Evolutionary conservation across 2,329 filamentous ascomycete species (phyloP).

Genomic region (Fusarium hainanense): DNA sequence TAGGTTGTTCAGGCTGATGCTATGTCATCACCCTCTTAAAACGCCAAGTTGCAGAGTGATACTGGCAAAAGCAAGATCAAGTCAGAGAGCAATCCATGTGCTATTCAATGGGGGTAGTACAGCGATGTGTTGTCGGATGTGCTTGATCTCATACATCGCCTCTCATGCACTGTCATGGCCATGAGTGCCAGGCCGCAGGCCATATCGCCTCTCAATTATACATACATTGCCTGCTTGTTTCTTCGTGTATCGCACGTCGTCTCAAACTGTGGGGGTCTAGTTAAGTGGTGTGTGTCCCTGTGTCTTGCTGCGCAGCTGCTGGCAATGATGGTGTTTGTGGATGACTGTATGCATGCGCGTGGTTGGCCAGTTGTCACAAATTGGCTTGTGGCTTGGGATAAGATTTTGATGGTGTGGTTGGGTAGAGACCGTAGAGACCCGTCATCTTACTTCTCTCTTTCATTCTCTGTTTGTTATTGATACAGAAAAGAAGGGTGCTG

Average conservation of each 20-base stretch:
- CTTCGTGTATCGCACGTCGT: slow-evolving; percentile 24
- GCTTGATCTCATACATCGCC: slow-evolving; percentile 28
- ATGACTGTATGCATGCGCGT: slow-evolving; percentile 21
- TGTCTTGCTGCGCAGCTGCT: slow-evolving; percentile 7
- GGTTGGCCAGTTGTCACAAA: slow-evolving; percentile 35
- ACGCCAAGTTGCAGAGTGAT: not conserved
- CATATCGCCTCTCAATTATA: slow-evolving; percentile 33
- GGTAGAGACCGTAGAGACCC: slow-evolving; percentile 23
- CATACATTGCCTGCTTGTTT: slow-evolving; percentile 11
- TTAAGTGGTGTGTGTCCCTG: slow-evolving; percentile 9
- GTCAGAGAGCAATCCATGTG: slow-evolving; percentile 15
- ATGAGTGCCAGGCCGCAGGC: slow-evolving; percentile 5
- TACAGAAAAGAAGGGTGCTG: not conserved
- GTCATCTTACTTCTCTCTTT: slow-evolving; percentile 7
- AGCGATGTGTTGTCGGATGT: slow-evolving; percentile 33
- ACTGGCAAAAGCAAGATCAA: slow-evolving; percentile 1
- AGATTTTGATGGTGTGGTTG: slow-evolving; percentile 31
- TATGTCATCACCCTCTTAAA: slow-evolving; percentile 11
- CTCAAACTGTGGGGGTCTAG: slow-evolving; percentile 24
- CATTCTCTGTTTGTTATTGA: not conserved
- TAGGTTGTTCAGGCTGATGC: not conserved
- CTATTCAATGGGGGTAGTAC: not conserved
- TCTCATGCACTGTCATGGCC: slow-evolving; percentile 8
- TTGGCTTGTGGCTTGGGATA: slow-evolving; percentile 16
- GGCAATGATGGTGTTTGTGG: slow-evolving; percentile 6